These are phyloP conservation scores for Plicaturopsis crispa DNA, from an alignment of 768 basidiomycete species.

Conservation along the genomic window DNA sequence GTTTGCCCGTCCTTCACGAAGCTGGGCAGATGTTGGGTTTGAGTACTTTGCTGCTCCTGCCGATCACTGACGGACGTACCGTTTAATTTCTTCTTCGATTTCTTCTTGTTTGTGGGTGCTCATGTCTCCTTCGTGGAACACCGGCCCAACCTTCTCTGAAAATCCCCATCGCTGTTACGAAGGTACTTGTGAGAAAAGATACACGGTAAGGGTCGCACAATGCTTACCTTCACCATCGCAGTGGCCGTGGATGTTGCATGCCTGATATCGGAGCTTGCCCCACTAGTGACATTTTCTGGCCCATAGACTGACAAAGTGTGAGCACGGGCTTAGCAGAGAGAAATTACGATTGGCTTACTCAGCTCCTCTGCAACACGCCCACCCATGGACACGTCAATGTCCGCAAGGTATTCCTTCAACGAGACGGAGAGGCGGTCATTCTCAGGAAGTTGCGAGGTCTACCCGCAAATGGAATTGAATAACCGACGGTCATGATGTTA, in stretches of 20 bases:
- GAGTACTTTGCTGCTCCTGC: no score
- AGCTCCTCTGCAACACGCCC: slow-evolving; percentile 94
- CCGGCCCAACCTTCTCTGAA: slow-evolving; percentile 73
- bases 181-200: background rate
- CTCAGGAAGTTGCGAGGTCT: slow-evolving; percentile 77
- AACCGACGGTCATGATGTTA: slow-evolving; percentile 7
- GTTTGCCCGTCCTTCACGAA: slow-evolving; percentile 65
- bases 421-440: slow-evolving; percentile 69
- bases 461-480: slow-evolving; percentile 8
- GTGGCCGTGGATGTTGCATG: slow-evolving; percentile 75
- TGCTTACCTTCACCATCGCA: slow-evolving; percentile 80
- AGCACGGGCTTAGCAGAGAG: slow-evolving; percentile 12
- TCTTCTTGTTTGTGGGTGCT: slow-evolving; percentile 72
- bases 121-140: slow-evolving; percentile 64
- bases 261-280: slow-evolving; percentile 83
- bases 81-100: slow-evolving; percentile 84
- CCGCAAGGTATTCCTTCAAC: slow-evolving; percentile 66
- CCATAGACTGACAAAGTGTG: slow-evolving; percentile 62
- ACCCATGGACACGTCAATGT: slow-evolving; percentile 89
- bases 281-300: slow-evolving; percentile 80
- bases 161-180: slow-evolving; percentile 65
- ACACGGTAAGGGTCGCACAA: slow-evolving; percentile 5
- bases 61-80: slow-evolving; percentile 59
- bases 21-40: slow-evolving; percentile 23
- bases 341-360: slow-evolving; percentile 34